Base-by-base conservation (phyloP, 495 filamentous ascomycete genomes). In the Penicillium antarcticum region DNA sequence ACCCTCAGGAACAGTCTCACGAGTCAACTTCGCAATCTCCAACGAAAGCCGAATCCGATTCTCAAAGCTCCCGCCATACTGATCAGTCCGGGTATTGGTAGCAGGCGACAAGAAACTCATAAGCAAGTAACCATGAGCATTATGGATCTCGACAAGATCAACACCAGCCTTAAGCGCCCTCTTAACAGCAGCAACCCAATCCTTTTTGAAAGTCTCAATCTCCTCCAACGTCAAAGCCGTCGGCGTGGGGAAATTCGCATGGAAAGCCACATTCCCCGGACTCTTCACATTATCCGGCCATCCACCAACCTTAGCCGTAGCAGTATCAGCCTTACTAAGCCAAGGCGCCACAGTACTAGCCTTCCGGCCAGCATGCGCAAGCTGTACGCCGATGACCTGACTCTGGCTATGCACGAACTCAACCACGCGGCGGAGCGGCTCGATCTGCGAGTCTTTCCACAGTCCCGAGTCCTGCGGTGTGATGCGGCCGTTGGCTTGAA, bases 311-410 rank as follows among this genome's bases (percentile, higher is more conserved):
- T 73, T 78, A 43, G 80, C 69, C 0, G 71, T 73, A 0, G 86
- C 86, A 0, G 74, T 60, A 14, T 62, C 61, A 0, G 44, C 55
- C 41, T 36, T 47, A 51, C 65, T 64, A 4, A 88, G 51, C 86
- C 86, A 90, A 0, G 87, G 86, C 0, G 88, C 80, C 3, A 87
- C 75, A 1, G 80, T 86, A 44, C 73, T 79, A 0, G 84, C 85
- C 59, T 91, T 91, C n/a, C 88, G 72, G 0, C 88, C 87, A 0
- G 87, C 86, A 59, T 90, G 88, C 12, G 67, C 83, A 12, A 91
- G 53, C 66, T 90, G 87, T 46, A 90, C 78, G 19, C 73, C 86
- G 32, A 86, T 79, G 36, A 83, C 77, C 57, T 82, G 81, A 51
- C 68, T 71, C 63, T 88, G 86, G 45, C 74, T 76, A 62, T 89